phyloP scores from a whole-genome alignment of 345 rosid genomes.

The Populus tremula region DNA sequence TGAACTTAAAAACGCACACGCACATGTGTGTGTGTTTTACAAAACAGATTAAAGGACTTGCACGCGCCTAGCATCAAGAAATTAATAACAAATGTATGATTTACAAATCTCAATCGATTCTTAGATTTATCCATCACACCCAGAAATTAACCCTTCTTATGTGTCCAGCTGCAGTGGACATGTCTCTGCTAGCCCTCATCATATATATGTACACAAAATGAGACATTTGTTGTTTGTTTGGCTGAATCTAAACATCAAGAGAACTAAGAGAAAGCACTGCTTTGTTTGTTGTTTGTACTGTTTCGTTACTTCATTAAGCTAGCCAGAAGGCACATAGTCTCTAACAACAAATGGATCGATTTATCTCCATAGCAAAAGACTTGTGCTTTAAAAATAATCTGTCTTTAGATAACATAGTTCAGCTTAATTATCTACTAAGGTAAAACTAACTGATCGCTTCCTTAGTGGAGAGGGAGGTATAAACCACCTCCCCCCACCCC shows the following conservation, averaged over 20 bases:
- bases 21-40: neutral
- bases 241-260: neutral
- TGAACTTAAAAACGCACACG: neutral
- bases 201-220: neutral
- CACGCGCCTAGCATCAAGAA: too few relatives aligned
- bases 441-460: neutral
- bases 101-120: too few relatives aligned
- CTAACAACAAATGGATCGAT: neutral
- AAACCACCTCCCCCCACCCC: neutral
- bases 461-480: neutral
- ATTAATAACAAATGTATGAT: too few relatives aligned
- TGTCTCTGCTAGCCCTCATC: neutral
- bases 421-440: neutral
- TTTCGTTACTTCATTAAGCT: neutral
- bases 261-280: neutral
- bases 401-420: neutral
- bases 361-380: neutral
- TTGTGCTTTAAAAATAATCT: neutral
- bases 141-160: too few relatives aligned
- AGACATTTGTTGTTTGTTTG: neutral
- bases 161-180: too few relatives aligned
- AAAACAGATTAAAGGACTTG: too few relatives aligned
- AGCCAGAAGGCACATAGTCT: neutral
- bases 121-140: too few relatives aligned
- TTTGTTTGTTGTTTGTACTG: neutral